Percentiles rank a stretch among this genome's conserved stretches.
Conservation (phyloP, 192 early-diverging fungal species). For the Backusella circina region DNA sequence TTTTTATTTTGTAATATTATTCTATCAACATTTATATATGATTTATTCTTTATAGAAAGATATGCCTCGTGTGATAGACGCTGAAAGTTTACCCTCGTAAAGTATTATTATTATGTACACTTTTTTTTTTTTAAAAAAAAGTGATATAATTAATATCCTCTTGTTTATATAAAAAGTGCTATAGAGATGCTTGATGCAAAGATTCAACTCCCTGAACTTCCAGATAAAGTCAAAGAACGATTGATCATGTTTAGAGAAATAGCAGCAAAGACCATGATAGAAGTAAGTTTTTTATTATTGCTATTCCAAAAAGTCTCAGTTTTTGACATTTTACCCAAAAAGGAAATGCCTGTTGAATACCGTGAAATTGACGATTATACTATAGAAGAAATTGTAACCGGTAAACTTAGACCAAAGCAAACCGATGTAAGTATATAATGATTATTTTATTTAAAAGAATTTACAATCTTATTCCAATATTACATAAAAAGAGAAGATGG, state of each 20-base stretch:
- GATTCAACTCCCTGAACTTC: neutral
- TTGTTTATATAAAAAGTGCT: neutral
- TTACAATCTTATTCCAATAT: neutral
- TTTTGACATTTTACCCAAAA: neutral
- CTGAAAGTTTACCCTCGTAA: conserved; percentile 26
- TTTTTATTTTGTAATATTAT: neutral
- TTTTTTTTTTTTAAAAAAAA: neutral
- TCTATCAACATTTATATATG: neutral
- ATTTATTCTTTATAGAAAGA: neutral
- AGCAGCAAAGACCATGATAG: conserved; percentile 9
- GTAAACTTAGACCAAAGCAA: neutral
- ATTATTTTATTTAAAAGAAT: neutral
- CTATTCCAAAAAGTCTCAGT: neutral
- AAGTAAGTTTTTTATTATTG: conserved; percentile 6
- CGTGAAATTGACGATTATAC: conserved; percentile 5
- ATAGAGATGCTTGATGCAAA: neutral
- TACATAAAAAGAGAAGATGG: conserved; percentile 42
- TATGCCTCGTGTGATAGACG: conserved; percentile 21
- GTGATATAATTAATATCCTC: neutral
- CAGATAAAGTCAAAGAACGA: neutral
- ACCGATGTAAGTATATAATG: conserved; percentile 3
- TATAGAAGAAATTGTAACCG: conserved; percentile 6
- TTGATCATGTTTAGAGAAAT: neutral
- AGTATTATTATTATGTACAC: neutral
- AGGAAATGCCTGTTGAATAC: conserved; percentile 23